Evolutionary conservation across 129 eudicot genomes (phyloP), one percentile per base, ranked within the genome.

Genomic region (Erigeron canadensis): DNA sequence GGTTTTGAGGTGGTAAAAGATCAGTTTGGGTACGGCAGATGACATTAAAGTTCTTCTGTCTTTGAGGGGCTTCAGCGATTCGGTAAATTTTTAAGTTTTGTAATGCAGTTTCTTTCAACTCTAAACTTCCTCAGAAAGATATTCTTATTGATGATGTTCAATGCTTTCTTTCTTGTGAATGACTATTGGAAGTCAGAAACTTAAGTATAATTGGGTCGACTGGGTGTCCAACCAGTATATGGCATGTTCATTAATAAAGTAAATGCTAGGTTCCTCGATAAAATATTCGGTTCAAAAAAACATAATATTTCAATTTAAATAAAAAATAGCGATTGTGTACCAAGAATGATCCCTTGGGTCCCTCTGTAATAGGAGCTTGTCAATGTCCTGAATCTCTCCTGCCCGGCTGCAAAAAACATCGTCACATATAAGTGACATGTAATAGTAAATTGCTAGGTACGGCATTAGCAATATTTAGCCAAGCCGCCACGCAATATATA

Each of bases 301-400:
- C 21, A 11, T 53, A 1, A 76, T 69, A 18, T 68, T 39, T 18
- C 48, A 38, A 70, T 9, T 62, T 16, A 41, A 21, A 63, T 50
- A 22, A 59, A 43, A 57, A 28, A 41, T 59, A 67, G 57, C 18
- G 55, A 56, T 15, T 4, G 46, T 81, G 10, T 84, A 94, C 98
- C 98, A 55, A 89, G 88, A 82, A 94, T 81, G 10, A 94, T 94
- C 46, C 96, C 98, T 44, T 94, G 98, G 67, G 98, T 92, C 10
- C 97, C 97, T 86, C 98, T 87, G 56, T 87, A 89, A 56, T 94
- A 94, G 18, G 98, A 94, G 81, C 89, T 94, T 53, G 98, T 94
- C 80, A 94, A 64, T 56, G 98, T 86, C 85, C 98, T 94, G 81
- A 94, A 94, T 80, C 88, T 82, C 82, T 94, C 98, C 37, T 94